Percentiles rank a stretch among this genome's conserved stretches.
phyloP scores from a whole-genome alignment of 495 filamentous ascomycete species.

The Cudoniella acicularis region DNA sequence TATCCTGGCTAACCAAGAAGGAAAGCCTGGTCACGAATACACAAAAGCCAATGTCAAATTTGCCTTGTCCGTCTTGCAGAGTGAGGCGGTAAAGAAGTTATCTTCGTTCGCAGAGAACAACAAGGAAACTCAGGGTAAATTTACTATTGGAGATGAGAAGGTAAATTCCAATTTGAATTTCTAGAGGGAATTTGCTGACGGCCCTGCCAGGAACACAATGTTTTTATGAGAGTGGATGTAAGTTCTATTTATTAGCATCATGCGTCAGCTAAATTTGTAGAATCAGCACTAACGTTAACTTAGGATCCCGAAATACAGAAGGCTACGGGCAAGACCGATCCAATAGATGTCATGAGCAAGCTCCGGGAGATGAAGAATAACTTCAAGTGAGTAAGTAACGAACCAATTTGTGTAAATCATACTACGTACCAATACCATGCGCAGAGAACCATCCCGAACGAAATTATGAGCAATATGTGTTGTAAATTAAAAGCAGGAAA shows the following conservation, averaged over 20 bases:
- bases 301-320: slow-evolving; percentile 84
- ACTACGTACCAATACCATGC: too few relatives aligned
- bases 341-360: slow-evolving; percentile 81
- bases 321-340: slow-evolving; percentile 75
- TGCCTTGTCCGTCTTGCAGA: slow-evolving; percentile 65
- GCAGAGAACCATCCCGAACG: too few relatives aligned
- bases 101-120: slow-evolving; percentile 73
- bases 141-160: slow-evolving; percentile 98
- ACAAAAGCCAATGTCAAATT: slow-evolving; percentile 94
- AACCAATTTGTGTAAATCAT: too few relatives aligned
- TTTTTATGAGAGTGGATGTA: slow-evolving; percentile 88
- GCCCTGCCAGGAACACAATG: slow-evolving; percentile 73
- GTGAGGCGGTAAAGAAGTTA: slow-evolving; percentile 72
- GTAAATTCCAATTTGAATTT: slow-evolving; percentile 36
- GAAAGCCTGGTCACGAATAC: slow-evolving; percentile 90
- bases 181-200: neutral
- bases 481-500: too few relatives aligned
- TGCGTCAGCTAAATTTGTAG: too few relatives aligned
- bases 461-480: too few relatives aligned
- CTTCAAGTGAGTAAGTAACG: slow-evolving; percentile 54
- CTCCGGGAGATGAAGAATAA: slow-evolving; percentile 93
- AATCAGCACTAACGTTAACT: neutral
- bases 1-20: slow-evolving; percentile 1
- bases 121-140: slow-evolving; percentile 87
- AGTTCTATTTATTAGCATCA: slow-evolving; percentile 29